phyloP scores from a whole-genome alignment of 768 basidiomycete species.

The Collybia nuda region DNA sequence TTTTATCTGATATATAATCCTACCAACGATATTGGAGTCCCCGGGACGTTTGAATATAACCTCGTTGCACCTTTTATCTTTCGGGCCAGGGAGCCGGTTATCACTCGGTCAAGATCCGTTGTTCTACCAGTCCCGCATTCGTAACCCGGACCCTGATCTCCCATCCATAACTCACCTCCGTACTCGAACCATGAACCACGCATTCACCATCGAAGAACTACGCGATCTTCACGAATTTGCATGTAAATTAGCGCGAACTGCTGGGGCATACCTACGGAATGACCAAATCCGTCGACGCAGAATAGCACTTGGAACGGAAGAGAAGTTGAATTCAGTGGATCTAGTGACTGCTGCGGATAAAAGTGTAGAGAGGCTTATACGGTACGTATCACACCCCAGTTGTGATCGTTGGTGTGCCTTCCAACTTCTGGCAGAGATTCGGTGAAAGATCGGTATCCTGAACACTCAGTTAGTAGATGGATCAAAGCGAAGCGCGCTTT shows the following conservation, averaged over 20 bases:
- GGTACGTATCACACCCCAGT: not conserved
- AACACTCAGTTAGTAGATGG: not conserved
- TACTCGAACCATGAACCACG: slow-evolving; percentile 8
- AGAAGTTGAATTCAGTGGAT: slow-evolving; percentile 24
- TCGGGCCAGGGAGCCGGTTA: not conserved
- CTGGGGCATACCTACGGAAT: slow-evolving; percentile 16
- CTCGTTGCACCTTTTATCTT: too few relatives aligned
- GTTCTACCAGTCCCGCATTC: not conserved
- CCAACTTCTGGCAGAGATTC: not conserved
- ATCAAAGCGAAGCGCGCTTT: too few relatives aligned
- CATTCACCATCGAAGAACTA: slow-evolving; percentile 12
- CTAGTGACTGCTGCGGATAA: slow-evolving; percentile 22
- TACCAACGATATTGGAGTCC: too few relatives aligned
- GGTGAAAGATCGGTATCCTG: not conserved
- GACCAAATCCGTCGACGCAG: slow-evolving; percentile 20
- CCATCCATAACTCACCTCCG: too few relatives aligned
- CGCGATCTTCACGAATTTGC: slow-evolving; percentile 15
- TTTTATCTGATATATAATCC: too few relatives aligned
- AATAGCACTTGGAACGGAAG: slow-evolving; percentile 10
- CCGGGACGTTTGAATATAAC: too few relatives aligned
- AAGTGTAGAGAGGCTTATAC: slow-evolving; percentile 21
- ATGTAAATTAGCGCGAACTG: slow-evolving; percentile 16
- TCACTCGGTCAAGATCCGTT: not conserved
- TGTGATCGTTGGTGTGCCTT: not conserved
- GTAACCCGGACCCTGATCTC: too few relatives aligned